Conservation (phyloP, 208 protist species). For the Leishmania amazonensis region DNA sequence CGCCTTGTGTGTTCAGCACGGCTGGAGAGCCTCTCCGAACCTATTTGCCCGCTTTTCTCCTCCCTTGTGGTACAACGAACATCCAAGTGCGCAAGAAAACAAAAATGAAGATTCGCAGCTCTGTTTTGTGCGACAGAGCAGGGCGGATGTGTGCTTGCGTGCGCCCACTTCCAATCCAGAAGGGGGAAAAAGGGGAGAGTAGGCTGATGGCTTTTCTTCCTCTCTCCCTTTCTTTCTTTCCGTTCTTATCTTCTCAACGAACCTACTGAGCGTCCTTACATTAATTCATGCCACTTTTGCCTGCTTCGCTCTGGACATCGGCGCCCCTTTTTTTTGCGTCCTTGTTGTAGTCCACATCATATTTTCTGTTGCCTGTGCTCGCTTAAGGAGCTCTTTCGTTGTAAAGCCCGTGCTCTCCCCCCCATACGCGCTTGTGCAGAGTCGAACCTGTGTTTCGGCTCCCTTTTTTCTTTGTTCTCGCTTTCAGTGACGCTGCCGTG, state of each 20-base stretch:
- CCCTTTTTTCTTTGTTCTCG: background rate
- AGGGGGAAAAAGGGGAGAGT: background rate
- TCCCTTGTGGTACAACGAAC: background rate
- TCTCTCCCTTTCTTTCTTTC: background rate
- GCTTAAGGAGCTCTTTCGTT: background rate
- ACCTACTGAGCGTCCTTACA: background rate
- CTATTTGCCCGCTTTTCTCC: background rate
- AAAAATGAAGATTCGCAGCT: background rate
- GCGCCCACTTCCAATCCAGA: background rate
- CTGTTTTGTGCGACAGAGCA: background rate
- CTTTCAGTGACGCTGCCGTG: background rate
- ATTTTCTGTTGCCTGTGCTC: background rate
- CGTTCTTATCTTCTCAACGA: background rate
- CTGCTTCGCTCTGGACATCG: background rate
- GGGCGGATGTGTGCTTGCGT: background rate
- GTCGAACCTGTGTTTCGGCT: background rate
- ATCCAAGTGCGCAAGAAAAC: background rate
- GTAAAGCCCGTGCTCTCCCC: background rate
- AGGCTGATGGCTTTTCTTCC: background rate
- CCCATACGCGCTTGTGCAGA: background rate
- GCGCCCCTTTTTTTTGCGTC: background rate
- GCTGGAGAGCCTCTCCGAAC: background rate
- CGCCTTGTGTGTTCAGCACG: background rate
- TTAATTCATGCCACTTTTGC: background rate
- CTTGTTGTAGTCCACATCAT: background rate